A percentile compares a stretch with the other conserved stretches of the same genome.
These are phyloP conservation scores for Colletotrichum sp. DNA, from an alignment of 2,329 filamentous ascomycete genomes.

Conservation along the genomic window DNA sequence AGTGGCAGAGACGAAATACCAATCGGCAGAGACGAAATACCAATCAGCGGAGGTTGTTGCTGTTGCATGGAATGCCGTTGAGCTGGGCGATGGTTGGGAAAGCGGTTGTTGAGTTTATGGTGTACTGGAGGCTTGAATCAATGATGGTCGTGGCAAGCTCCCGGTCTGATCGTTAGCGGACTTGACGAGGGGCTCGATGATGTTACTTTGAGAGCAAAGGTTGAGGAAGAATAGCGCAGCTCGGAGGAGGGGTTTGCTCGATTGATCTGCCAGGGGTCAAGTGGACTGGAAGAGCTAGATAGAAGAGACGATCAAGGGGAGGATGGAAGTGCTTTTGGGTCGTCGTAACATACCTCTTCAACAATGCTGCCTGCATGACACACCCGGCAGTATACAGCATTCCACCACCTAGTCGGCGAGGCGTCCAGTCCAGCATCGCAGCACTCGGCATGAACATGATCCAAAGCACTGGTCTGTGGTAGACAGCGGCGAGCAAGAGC, in stretches of 20 bases:
- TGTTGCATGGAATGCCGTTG: too few species aligned
- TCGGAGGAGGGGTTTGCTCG: background rate
- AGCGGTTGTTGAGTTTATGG: too few species aligned
- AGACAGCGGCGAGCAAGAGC: background rate
- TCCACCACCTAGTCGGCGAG: background rate
- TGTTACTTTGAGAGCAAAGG: background rate
- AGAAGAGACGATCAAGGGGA: background rate
- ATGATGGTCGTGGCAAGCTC: background rate
- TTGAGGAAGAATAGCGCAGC: background rate
- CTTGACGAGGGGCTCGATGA: background rate
- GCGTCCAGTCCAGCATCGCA: background rate
- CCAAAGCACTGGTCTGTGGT: background rate
- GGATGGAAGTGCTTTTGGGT: background rate
- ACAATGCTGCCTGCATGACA: background rate
- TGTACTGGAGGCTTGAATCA: too few species aligned
- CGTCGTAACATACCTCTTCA: background rate
- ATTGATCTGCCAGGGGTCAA: background rate
- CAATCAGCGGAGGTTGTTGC: too few species aligned
- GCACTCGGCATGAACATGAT: background rate
- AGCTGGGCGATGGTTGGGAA: too few species aligned
- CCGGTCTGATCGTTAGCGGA: background rate
- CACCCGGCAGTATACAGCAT: background rate
- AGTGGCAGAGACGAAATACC: too few species aligned
- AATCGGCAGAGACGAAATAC: too few species aligned
- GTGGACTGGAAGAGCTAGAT: background rate